Evolutionary conservation across 2,329 filamentous ascomycete species (phyloP).

Genomic region (Penicillium vulpinum): DNA sequence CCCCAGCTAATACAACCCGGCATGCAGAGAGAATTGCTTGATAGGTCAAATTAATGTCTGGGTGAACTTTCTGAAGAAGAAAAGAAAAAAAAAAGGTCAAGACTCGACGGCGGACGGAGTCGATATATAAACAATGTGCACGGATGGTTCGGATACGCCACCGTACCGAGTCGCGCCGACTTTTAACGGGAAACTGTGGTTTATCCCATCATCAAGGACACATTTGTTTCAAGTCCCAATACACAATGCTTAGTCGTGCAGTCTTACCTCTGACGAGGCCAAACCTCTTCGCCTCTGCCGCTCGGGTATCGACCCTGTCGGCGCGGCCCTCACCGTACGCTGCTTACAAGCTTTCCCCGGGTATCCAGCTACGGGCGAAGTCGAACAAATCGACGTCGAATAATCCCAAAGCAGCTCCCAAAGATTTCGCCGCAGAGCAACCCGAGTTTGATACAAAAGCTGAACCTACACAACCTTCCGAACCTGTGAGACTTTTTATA

Average conservation of each 20-base stretch:
- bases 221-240: constrained; percentile 6
- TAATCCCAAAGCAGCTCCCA: constrained; percentile 22
- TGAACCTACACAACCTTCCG: constrained; percentile 31
- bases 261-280: constrained; percentile 48
- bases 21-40: constrained; percentile 52
- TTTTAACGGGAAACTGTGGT: constrained; percentile 29
- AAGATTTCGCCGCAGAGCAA: constrained; percentile 38
- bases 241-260: constrained; percentile 48
- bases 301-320: constrained; percentile 36
- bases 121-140: constrained; percentile 22
- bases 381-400: constrained; percentile 27
- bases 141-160: constrained; percentile 21
- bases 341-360: constrained; percentile 38
- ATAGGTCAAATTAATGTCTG: constrained; percentile 60
- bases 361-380: constrained; percentile 24
- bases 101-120: constrained; percentile 13
- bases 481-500: constrained; percentile 24
- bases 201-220: constrained; percentile 11
- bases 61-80: constrained; percentile 58
- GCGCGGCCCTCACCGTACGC: constrained; percentile 37
- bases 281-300: constrained; percentile 38
- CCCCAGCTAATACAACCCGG: constrained; percentile 60
- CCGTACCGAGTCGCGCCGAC: constrained; percentile 30
- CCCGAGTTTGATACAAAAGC: constrained; percentile 41
- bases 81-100: constrained; percentile 43